A percentile compares a stretch with the other conserved stretches of the same genome.
These are phyloP conservation scores for Linderina pennispora DNA, from an alignment of 192 early-diverging fungal genomes.

Conservation along the genomic window DNA sequence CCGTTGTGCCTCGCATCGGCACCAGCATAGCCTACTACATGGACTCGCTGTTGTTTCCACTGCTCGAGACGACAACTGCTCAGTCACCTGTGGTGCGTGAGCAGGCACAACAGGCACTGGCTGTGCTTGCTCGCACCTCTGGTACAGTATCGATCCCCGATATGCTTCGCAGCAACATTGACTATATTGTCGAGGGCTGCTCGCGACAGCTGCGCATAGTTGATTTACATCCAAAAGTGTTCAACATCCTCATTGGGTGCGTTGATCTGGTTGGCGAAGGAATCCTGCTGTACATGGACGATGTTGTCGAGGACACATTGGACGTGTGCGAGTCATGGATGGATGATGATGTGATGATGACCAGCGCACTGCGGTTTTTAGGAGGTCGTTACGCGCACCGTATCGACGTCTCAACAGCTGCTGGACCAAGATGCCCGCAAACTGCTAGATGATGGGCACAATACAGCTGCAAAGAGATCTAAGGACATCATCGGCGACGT, in stretches of 20 bases:
- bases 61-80: conserved; percentile 18
- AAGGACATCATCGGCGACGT: conserved; percentile 20
- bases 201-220: conserved; percentile 29
- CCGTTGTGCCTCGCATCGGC: conserved; percentile 10
- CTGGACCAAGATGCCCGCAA: too few species aligned
- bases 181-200: conserved; percentile 42
- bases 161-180: conserved; percentile 28
- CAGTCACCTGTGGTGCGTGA: conserved; percentile 8
- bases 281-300: conserved; percentile 36
- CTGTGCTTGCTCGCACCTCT: conserved; percentile 9
- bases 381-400: conserved; percentile 22
- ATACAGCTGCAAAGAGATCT: too few species aligned
- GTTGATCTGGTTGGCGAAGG: conserved; percentile 18
- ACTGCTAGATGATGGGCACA: too few species aligned
- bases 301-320: conserved; percentile 38
- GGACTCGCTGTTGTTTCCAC: conserved; percentile 32
- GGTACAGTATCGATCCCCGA: conserved; percentile 2
- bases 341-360: not conserved
- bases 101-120: conserved; percentile 14
- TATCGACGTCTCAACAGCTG: too few species aligned
- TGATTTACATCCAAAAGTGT: conserved; percentile 18
- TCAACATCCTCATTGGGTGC: conserved; percentile 17
- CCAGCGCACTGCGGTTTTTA: conserved; percentile 18
- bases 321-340: conserved; percentile 27
- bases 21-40: conserved; percentile 19